phyloP scores from a whole-genome alignment of 2,329 filamentous ascomycete species.

The Exserohilum rostratum region DNA sequence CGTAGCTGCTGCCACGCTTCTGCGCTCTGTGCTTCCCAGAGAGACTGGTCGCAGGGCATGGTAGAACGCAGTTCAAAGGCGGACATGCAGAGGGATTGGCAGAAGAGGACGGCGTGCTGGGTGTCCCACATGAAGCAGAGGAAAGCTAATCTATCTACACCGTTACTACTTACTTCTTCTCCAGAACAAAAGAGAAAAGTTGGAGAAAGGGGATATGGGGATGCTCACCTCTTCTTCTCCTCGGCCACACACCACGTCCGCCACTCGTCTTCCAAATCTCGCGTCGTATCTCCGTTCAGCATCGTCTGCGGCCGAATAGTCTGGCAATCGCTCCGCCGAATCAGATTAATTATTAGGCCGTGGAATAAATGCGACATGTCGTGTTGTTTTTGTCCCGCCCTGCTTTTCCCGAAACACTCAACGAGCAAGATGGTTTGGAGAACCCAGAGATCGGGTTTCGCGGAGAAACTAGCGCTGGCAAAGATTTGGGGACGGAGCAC shows the following conservation, averaged over 20 bases:
- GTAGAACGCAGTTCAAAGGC: conserved; percentile 65
- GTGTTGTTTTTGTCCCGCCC: conserved; percentile 67
- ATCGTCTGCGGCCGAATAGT: conserved; percentile 49
- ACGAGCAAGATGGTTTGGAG: conserved; percentile 67
- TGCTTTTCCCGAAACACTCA: conserved; percentile 68
- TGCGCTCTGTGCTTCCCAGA: conserved; percentile 65
- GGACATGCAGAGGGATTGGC: conserved; percentile 70
- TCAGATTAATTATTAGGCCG: conserved; percentile 61
- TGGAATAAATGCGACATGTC: conserved; percentile 68
- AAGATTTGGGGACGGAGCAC: conserved; percentile 66
- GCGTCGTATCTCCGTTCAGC: conserved; percentile 36
- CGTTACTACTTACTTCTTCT: too few relatives aligned
- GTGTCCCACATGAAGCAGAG: conserved; percentile 72
- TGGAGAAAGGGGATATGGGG: too few relatives aligned
- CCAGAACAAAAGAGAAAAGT: too few relatives aligned
- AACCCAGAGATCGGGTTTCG: conserved; percentile 66
- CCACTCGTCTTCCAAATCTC: conserved; percentile 58
- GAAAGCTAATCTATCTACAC: conserved; percentile 55
- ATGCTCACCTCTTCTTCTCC: conserved; percentile 60
- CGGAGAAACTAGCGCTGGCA: conserved; percentile 61
- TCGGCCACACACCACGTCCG: conserved; percentile 61
- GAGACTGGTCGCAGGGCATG: conserved; percentile 60
- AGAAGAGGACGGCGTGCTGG: conserved; percentile 68
- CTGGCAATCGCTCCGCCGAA: conserved; percentile 60
- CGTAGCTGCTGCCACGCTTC: conserved; percentile 57